These are phyloP conservation scores for Priceomyces castillae DNA, from an alignment of 805 yeast genomes.

Conservation along the genomic window DNA sequence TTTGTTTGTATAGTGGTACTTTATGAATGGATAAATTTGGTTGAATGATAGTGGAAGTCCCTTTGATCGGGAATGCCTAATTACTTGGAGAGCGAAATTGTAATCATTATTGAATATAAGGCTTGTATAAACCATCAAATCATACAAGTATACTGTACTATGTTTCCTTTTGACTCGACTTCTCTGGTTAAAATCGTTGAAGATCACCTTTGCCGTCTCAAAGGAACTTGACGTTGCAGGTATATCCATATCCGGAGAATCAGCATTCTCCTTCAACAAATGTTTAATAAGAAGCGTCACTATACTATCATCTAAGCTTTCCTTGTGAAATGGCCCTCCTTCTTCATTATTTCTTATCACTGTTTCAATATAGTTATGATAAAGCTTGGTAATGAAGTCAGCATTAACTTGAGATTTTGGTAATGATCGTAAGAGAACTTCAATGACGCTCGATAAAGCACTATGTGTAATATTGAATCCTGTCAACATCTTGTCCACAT, in stretches of 20 bases:
- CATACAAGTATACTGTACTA: slow-evolving; percentile 24
- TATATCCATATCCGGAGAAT: slow-evolving; percentile 16
- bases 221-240: slow-evolving; percentile 12
- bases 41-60: slow-evolving; percentile 37
- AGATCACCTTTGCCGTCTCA: slow-evolving; percentile 27
- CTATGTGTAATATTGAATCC: slow-evolving; percentile 20
- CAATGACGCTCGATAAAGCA: slow-evolving; percentile 25
- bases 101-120: slow-evolving; percentile 32
- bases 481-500: slow-evolving; percentile 25
- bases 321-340: slow-evolving; percentile 10
- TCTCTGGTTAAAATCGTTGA: slow-evolving; percentile 20
- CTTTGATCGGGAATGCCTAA: slow-evolving; percentile 22
- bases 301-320: slow-evolving; percentile 16
- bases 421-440: slow-evolving; percentile 17
- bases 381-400: slow-evolving; percentile 19
- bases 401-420: slow-evolving; percentile 12
- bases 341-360: slow-evolving; percentile 3
- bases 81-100: slow-evolving; percentile 29
- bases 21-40: slow-evolving; percentile 38
- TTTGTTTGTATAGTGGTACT: slow-evolving; percentile 30
- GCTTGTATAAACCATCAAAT: slow-evolving; percentile 29
- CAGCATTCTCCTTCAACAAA: slow-evolving; percentile 22
- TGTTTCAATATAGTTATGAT: slow-evolving; percentile 17
- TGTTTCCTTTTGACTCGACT: slow-evolving; percentile 11
- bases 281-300: slow-evolving; percentile 23